Base-by-base conservation (phyloP, 805 yeast species). In the Monosporozyma yasuniensis region DNA sequence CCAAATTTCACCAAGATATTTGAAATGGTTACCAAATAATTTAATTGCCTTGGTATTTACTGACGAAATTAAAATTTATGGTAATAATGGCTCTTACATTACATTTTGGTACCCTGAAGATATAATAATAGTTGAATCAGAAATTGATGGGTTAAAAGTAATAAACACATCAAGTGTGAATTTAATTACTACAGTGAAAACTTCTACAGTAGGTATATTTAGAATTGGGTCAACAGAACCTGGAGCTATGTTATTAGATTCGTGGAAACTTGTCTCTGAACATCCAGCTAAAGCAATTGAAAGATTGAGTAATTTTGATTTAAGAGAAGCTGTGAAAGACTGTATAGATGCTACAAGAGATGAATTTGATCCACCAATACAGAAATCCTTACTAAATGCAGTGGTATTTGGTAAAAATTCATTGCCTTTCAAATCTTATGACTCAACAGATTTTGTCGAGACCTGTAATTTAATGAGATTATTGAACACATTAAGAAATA, bases 21-120 rank as follows among this genome's bases (percentile, higher is more conserved):
- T 86, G 18, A 74, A 73, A 50, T 93, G 97, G 98, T 84, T 96
- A 61, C 87, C 91, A 0, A 80, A 83, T 56, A 96, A 88, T 65
- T 87, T 93, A 0, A 80, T 90, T 1, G 80, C 82, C 0, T 61
- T 83, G 11, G 49, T 55, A 1, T 68, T 79, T n/a, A 69, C 75
- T 2, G 91, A 84, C 56, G 88, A 84, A 47, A 58, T 88, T 25
- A 76, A 76, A 52, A 61, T 90, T 14, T 73, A 83, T 34, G 42
- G n/a, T 0, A 91, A 96, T 0, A 77, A 80, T 10, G 80, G 54
- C 45, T 56, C 52, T 62, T 82, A 47, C 44, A 55, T 62, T 11
- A 50, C 78, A 77, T 46, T 83, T 77, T 66, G 69, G 69, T 83
- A 72, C 56, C 75, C 72, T 10, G 67, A 69, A 47, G 63, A 66